Conservation (phyloP, 2,329 filamentous ascomycete genomes). For the Colletotrichum orchidophilum region DNA sequence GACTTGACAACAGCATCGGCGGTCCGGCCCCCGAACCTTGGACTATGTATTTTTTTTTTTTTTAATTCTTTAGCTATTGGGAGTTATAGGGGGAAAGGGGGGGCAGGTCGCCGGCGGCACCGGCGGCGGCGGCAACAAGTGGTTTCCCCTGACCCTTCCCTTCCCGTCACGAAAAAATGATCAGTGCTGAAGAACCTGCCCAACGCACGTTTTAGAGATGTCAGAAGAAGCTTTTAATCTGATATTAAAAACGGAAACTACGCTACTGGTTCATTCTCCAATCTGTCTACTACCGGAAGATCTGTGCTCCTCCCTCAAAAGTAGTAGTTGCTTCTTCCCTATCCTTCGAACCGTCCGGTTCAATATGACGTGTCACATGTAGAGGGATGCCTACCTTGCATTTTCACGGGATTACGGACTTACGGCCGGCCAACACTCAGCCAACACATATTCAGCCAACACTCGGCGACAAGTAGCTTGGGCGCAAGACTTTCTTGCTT, state of each 20-base stretch:
- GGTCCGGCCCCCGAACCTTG: slow-evolving; percentile 9
- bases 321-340: not conserved
- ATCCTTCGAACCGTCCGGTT: not conserved
- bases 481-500: not conserved
- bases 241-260: not conserved
- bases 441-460: not conserved
- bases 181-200: not conserved
- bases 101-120: not conserved
- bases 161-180: not conserved
- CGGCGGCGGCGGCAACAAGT: too few species aligned
- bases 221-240: not conserved
- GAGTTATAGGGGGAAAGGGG: not conserved
- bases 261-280: not conserved
- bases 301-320: not conserved
- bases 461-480: not conserved
- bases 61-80: not conserved
- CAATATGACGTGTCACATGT: not conserved
- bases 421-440: not conserved
- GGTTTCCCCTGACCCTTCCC: not conserved
- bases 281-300: not conserved
- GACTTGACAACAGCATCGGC: slow-evolving; percentile 10
- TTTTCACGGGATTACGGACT: not conserved
- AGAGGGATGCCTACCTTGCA: too few species aligned
- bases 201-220: not conserved
- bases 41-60: not conserved